Evolutionary conservation across 2,329 filamentous ascomycete genomes (phyloP), one percentile per base, ranked within the genome.

Genomic region (Talaromyces sp.): DNA sequence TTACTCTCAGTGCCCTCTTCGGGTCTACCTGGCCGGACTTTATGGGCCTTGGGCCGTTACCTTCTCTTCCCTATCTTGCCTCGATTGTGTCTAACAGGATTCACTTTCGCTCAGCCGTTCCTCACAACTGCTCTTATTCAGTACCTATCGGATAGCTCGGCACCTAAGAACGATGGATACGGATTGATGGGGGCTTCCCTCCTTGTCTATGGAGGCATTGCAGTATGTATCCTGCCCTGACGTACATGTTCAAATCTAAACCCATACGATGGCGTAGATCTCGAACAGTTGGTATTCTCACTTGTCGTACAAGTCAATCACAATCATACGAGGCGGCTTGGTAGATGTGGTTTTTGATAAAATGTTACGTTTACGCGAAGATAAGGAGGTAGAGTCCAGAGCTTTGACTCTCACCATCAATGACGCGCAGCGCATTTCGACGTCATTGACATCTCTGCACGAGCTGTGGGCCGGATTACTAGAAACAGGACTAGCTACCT

Each of bases 391-490:
- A 18, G 52, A 39, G 18, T 56, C 52, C 31, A 56, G 18, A 25
- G 35, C 52, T 25, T 56, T 56, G 21, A 56, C 52, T 21, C 52
- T 56, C 33, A 56, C n/a, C 12, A 56, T 56, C 52, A 56, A 56
- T 56, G 52, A 56, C 21, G 31, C 33, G 11, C 52, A 56, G 35
- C 52, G 52, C 9, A 56, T 56, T 39, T 56, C 52, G 9, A 23
- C 52, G 25, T 56, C 52, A 23, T 14, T 56, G 18, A 56, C 33
- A 14, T 56, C 14, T 23, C 33, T 56, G 7, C 52, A 56, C 52
- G 52, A 56, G 37, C 31, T 56, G 3, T 56, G 52, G 52, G 52
- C 33, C 31, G 52, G 52, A 56, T 56, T 56, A 31, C 33, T 56
- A 6, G 33, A 56, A 56, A 56, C 52, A 25, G 33, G 33, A 23